phyloP scores from a whole-genome alignment of 306 rosid species.

The Castanea sativa region DNA sequence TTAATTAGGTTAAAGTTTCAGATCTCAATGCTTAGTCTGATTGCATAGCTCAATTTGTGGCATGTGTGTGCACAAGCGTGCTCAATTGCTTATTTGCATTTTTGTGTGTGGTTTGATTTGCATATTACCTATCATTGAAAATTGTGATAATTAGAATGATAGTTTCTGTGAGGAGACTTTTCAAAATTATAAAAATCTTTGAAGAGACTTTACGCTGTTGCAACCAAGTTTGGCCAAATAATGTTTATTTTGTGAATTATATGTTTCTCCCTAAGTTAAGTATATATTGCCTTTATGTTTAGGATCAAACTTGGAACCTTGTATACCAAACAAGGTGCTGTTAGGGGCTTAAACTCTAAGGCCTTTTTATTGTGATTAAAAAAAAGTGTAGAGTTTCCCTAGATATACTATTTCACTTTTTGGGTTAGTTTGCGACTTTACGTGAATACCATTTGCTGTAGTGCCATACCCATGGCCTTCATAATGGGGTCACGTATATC shows the following conservation, averaged over 20 bases:
- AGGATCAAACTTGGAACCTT: neutral
- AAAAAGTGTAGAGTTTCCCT: neutral
- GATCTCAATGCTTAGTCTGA: conserved; percentile 14
- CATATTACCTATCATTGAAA: neutral
- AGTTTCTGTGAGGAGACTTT: neutral
- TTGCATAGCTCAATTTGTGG: neutral
- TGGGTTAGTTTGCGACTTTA: neutral
- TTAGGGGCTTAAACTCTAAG: neutral
- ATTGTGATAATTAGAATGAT: neutral
- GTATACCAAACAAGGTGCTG: neutral
- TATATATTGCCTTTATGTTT: neutral
- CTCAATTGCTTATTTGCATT: neutral
- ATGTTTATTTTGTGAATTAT: neutral
- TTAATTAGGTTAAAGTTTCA: neutral
- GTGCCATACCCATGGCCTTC: neutral
- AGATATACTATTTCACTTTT: neutral
- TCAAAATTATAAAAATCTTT: too few species aligned
- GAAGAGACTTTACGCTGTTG: neutral
- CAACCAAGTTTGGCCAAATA: neutral
- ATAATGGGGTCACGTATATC: too few species aligned
- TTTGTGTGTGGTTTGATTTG: neutral
- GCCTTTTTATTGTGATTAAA: neutral
- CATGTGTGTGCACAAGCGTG: neutral
- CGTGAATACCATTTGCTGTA: neutral
- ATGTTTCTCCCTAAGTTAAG: neutral